A percentile compares a stretch with the other conserved stretches of the same genome.
Conservation (phyloP, 2,329 filamentous ascomycete genomes). For the Botrytis fabae region DNA sequence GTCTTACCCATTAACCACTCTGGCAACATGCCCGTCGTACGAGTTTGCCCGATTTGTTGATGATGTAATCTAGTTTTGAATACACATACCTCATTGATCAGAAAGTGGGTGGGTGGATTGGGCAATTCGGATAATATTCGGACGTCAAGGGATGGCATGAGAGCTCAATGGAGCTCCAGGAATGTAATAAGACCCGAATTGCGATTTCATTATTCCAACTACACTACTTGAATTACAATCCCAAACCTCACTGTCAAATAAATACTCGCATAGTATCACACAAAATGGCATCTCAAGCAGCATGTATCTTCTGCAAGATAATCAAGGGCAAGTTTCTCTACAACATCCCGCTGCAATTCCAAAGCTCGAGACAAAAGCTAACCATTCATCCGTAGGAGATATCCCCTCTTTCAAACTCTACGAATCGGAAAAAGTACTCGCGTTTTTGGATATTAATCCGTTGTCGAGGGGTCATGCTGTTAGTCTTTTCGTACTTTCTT, state of each 20-base stretch:
- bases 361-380: constrained; percentile 10
- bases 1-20: constrained; percentile 26
- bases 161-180: constrained; percentile 7
- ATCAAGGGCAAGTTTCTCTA: constrained; percentile 68
- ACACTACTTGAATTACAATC: not conserved
- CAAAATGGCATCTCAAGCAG: constrained; percentile 43
- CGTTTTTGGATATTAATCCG: constrained; percentile 95
- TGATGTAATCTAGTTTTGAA: not conserved
- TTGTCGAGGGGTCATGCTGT: constrained; percentile 87
- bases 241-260: not conserved
- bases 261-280: not conserved
- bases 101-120: not conserved
- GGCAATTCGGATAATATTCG: not conserved
- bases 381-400: constrained; percentile 63
- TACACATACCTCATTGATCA: rapidly evolving
- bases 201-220: not conserved
- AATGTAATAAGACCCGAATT: not conserved
- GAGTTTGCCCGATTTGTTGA: not conserved
- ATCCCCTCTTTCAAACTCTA: constrained; percentile 97
- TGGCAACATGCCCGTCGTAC: constrained; percentile 20
- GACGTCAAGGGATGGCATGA: not conserved
- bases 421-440: constrained; percentile 89
- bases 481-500: constrained; percentile 42
- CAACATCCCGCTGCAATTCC: constrained; percentile 26
- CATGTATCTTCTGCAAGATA: constrained; percentile 98